These are phyloP conservation scores for Suillus variegatus DNA, from an alignment of 768 basidiomycete species.

Conservation along the genomic window DNA sequence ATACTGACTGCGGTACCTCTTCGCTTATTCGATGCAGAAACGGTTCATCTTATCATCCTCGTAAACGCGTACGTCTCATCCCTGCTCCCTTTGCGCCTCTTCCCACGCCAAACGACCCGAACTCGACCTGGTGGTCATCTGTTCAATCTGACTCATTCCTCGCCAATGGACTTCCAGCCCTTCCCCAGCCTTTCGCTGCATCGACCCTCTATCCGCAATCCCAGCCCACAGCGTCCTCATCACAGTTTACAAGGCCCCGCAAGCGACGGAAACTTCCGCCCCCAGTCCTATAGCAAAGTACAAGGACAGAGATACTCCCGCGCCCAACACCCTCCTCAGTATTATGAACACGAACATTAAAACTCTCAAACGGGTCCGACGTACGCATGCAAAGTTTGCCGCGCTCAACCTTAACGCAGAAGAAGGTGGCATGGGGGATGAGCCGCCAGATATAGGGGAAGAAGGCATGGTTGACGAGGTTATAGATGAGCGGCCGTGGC, in stretches of 20 bases:
- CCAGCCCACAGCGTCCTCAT: slow-evolving; percentile 23
- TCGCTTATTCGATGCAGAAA: slow-evolving; percentile 33
- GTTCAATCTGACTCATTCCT: slow-evolving; percentile 62
- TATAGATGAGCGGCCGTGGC: slow-evolving; percentile 68
- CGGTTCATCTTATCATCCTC: slow-evolving; percentile 45
- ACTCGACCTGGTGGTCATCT: slow-evolving; percentile 76
- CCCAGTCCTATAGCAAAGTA: slow-evolving; percentile 26
- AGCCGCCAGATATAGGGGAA: slow-evolving; percentile 35
- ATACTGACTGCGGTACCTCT: slow-evolving; percentile 2
- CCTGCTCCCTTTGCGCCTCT: slow-evolving; percentile 13
- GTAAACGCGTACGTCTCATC: slow-evolving; percentile 60
- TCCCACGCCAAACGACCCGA: slow-evolving; percentile 44
- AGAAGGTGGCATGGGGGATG: slow-evolving; percentile 37
- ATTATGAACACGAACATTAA: slow-evolving; percentile 78
- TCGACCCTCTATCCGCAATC: slow-evolving; percentile 13
- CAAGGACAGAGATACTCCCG: slow-evolving; percentile 14
- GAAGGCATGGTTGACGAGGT: slow-evolving; percentile 27
- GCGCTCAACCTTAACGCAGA: slow-evolving; percentile 46
- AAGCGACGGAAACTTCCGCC: slow-evolving; percentile 8
- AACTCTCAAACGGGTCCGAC: slow-evolving; percentile 70
- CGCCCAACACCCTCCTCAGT: slow-evolving; percentile 53
- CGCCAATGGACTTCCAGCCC: slow-evolving; percentile 62
- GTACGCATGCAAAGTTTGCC: slow-evolving; percentile 71
- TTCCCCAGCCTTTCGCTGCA: slow-evolving; percentile 42
- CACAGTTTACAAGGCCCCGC: slow-evolving; percentile 11